Evolutionary conservation across 2,329 filamentous ascomycete species (phyloP).

Genomic region (Fusarium agapanthi): DNA sequence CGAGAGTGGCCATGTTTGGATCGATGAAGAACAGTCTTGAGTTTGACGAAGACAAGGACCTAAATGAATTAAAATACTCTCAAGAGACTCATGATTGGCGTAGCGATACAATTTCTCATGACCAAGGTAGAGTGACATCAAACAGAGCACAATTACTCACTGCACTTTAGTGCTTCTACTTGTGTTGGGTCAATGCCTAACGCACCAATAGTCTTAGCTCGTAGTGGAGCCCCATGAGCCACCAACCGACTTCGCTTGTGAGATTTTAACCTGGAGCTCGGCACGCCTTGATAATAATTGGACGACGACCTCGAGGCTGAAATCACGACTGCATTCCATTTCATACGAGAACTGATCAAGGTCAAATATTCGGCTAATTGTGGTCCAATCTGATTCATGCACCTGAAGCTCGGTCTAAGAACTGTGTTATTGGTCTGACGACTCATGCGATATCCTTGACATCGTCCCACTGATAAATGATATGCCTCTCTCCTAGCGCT

Average conservation of each 20-base stretch:
- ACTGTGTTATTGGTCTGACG: background rate
- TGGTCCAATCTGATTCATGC: background rate
- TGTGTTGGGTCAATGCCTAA: fast-evolving
- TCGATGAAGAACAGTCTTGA: fast-evolving
- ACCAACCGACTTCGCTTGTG: background rate
- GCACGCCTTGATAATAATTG: background rate
- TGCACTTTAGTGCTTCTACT: fast-evolving
- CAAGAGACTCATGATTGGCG: background rate
- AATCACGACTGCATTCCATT: background rate
- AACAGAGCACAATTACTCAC: fast-evolving
- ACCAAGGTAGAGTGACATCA: background rate
- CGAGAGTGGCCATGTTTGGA: background rate
- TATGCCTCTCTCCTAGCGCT: constrained; percentile 53
- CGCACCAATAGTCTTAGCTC: background rate
- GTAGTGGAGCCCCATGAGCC: background rate
- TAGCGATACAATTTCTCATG: fast-evolving
- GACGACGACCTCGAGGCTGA: background rate
- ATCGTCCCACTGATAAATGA: constrained; percentile 44
- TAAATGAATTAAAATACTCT: background rate
- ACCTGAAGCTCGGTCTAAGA: background rate
- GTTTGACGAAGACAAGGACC: fast-evolving
- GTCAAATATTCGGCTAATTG: background rate
- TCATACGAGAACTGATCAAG: background rate
- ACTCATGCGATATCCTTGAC: background rate
- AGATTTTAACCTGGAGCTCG: background rate